Evolutionary conservation across 208 protist species (phyloP).

Genomic region (Leishmania martiniquensis): DNA sequence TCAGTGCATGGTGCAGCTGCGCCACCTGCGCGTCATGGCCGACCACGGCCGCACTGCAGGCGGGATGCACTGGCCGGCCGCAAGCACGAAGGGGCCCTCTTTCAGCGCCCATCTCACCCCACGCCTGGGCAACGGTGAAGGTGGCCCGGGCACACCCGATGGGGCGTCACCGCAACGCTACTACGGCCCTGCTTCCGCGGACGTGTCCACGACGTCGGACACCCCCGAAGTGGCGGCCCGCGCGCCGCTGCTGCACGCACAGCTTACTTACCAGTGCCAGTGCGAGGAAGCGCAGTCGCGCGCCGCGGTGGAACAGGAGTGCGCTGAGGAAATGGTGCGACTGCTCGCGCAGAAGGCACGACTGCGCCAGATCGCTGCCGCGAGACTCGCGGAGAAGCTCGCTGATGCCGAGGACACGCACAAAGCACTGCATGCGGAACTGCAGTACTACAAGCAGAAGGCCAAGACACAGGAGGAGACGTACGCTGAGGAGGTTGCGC

Average conservation of each 20-base stretch:
- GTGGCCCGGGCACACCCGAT: not conserved
- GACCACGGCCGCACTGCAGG: not conserved
- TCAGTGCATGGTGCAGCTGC: conserved; percentile 25
- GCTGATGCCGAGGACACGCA: conserved; percentile 23
- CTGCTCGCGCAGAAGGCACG: conserved; percentile 20
- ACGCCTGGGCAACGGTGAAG: not conserved
- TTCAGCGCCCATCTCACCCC: not conserved
- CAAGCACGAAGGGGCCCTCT: not conserved
- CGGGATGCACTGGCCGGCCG: conserved; percentile 5
- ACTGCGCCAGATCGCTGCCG: conserved; percentile 15
- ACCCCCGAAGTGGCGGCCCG: conserved; percentile 3
- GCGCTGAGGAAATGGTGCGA: conserved; percentile 7
- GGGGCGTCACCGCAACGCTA: not conserved
- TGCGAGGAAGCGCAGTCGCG: conserved; percentile 38
- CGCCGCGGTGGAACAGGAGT: conserved; percentile 38
- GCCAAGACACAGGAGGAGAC: conserved; percentile 24
- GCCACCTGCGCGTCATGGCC: conserved; percentile 19
- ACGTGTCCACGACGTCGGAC: not conserved
- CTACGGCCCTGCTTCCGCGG: not conserved
- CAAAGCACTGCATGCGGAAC: conserved; percentile 28
- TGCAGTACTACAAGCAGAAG: conserved; percentile 32
- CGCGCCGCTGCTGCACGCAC: not conserved
- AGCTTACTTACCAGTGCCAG: conserved; percentile 41
- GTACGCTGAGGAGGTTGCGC: conserved; percentile 24
- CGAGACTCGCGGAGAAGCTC: conserved; percentile 17